Evolutionary conservation across 1,284 basidiomycete species (phyloP).

Genomic region (Trametes hirsuta): DNA sequence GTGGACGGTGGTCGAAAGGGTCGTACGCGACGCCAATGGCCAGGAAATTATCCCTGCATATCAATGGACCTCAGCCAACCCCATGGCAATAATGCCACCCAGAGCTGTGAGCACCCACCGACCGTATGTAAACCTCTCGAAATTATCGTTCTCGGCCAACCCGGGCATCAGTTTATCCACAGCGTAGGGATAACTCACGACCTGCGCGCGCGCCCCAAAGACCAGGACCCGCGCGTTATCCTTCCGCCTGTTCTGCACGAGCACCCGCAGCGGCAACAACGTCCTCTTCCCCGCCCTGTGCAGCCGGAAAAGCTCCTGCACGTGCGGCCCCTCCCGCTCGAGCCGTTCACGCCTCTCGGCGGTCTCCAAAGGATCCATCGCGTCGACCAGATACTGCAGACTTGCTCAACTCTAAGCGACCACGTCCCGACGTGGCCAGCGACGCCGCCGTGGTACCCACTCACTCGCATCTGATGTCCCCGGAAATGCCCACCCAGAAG

Average conservation of each 20-base stretch:
- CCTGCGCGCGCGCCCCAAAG: slow-evolving; percentile 13
- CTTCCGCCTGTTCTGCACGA: slow-evolving; percentile 21
- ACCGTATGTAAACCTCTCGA: slow-evolving; percentile 1
- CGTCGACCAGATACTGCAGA: slow-evolving; percentile 1
- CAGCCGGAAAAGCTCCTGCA: background rate
- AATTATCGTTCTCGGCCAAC: slow-evolving; percentile 3
- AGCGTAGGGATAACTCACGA: slow-evolving; percentile 4
- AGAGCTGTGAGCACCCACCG: background rate
- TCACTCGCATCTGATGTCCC: slow-evolving; percentile 16
- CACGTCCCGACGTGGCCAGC: too few relatives aligned
- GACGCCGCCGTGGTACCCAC: background rate
- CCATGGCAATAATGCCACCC: too few relatives aligned
- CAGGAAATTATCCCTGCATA: background rate
- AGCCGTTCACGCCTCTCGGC: background rate
- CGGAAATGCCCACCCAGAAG: slow-evolving; percentile 15
- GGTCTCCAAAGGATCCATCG: background rate
- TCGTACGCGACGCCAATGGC: slow-evolving; percentile 12
- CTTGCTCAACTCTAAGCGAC: background rate
- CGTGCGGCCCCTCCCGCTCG: background rate
- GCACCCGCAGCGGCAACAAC: slow-evolving; percentile 8
- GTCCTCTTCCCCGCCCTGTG: slow-evolving; percentile 10
- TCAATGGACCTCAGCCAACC: too few relatives aligned
- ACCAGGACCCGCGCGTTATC: slow-evolving; percentile 10
- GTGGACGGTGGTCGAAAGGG: slow-evolving; percentile 11
- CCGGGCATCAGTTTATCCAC: background rate